phyloP scores from a whole-genome alignment of 2,329 filamentous ascomycete genomes.

The Verruconis gallopava region DNA sequence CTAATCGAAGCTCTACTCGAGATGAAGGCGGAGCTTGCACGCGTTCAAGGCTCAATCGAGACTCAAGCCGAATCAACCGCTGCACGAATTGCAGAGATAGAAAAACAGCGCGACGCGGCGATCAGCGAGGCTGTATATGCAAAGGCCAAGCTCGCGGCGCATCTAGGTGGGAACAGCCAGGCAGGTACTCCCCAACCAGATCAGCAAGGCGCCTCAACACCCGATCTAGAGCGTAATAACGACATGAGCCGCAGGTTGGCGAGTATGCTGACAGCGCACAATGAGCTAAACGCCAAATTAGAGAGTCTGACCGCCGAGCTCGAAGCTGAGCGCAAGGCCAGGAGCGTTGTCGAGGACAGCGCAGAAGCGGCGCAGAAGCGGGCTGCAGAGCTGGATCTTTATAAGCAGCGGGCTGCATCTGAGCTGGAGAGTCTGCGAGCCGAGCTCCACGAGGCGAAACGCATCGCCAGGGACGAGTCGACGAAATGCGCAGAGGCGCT shows the following conservation, averaged over 20 bases:
- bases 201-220: constrained; percentile 44
- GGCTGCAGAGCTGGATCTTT: constrained; percentile 70
- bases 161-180: constrained; percentile 54
- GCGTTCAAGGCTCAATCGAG: constrained; percentile 82
- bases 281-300: constrained; percentile 65
- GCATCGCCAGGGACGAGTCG: constrained; percentile 66
- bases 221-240: constrained; percentile 51
- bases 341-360: constrained; percentile 80
- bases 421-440: constrained; percentile 78
- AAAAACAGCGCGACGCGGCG: constrained; percentile 89
- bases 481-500: constrained; percentile 65
- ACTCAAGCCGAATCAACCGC: constrained; percentile 76
- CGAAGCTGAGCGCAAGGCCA: constrained; percentile 66
- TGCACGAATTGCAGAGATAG: constrained; percentile 81
- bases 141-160: constrained; percentile 80
- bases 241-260: constrained; percentile 77
- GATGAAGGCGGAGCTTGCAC: constrained; percentile 80
- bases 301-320: constrained; percentile 58
- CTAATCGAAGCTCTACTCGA: constrained; percentile 82
- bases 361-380: constrained; percentile 69
- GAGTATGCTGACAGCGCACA: constrained; percentile 63
- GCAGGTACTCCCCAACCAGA: constrained; percentile 42
- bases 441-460: constrained; percentile 70
- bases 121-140: constrained; percentile 90
- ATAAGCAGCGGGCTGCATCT: constrained; percentile 68